Conservation (phyloP, 768 basidiomycete species). For the Psilocybe cubensis region DNA sequence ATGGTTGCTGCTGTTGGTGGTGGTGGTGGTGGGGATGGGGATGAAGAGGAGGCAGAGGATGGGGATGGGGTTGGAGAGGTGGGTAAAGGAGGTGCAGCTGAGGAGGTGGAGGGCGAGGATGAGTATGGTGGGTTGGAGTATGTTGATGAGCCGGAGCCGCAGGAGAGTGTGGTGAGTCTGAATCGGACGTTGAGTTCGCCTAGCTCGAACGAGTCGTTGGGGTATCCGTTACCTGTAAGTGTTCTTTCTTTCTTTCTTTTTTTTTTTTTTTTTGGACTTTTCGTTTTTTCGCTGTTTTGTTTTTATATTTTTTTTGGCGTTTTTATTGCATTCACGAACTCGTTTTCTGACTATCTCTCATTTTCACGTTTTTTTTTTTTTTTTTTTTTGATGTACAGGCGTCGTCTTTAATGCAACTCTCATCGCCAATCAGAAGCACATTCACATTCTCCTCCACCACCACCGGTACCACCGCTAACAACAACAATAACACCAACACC, state of each 20-base stretch:
- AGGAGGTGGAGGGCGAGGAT: no score
- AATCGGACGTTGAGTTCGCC: neutral
- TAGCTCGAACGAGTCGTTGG: neutral
- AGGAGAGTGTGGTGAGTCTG: neutral
- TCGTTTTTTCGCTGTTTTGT: neutral
- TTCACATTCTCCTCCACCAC: no score
- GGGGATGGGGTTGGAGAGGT: constrained; percentile 21
- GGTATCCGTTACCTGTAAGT: neutral
- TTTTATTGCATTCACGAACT: neutral
- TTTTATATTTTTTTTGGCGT: neutral
- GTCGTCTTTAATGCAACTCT: no score
- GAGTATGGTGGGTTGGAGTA: no score
- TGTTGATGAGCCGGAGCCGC: no score
- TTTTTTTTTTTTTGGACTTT: neutral
- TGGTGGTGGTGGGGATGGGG: constrained; percentile 10
- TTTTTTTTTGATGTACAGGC: no score
- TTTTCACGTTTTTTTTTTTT: no score
- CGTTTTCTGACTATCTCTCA: no score
- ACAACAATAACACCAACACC: no score
- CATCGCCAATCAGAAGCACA: no score
- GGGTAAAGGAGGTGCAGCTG: no score
- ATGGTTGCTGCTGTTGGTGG: constrained; percentile 17
- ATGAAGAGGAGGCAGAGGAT: constrained; percentile 22
- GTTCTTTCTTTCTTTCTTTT: neutral
- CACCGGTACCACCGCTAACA: no score